Evolutionary conservation across 1,284 basidiomycete species (phyloP), one percentile per base, ranked within the genome.

Genomic region (Xerocomus nothofagi): DNA sequence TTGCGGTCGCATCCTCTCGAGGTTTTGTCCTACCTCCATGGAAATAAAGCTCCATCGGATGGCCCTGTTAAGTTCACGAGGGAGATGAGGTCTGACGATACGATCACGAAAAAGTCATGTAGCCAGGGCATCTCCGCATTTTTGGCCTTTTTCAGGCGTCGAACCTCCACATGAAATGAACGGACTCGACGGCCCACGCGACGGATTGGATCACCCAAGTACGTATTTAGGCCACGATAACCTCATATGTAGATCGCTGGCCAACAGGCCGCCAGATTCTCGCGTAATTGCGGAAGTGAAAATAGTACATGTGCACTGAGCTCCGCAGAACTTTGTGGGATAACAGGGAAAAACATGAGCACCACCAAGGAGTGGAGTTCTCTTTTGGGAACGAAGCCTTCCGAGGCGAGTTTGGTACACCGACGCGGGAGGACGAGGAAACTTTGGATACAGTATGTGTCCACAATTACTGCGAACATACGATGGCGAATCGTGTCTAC

Each of bases 211-310:
- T 43, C 9, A 40, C 31, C 32, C 32, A 26, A 44, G 45, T 64
- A 64, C 63, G 59, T 65, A 65, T 60, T 49, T 43, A 40, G 44
- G 32, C 39, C 49, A 50, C 51, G 40, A 40, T 49, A 44, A 43
- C 58, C 50, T 54, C 54, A 32, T 62, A 58, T 51, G 62, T 62
- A 62, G 58, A 61, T 63, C 59, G 54, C 47, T 50, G 27, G 15
- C 34, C 42, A 39, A 32, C 51, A 47, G 47, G 34, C 49, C 44
- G 50, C 45, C 36, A 46, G 50, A 50, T 51, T 47, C 49, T 55
- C 57, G 47, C 66, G 58, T 67, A 62, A 67, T 61, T 38, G 41
- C 64, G 60, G 63, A 63, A 65, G 59, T 68, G 57, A 62, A 64
- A 12, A 37, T 39, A 12, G 34, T 39, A 39, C 39, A 24, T 38